Percentiles rank a stretch among this genome's conserved stretches.
These are phyloP conservation scores for Urostyla sp. DNA, from an alignment of 73 alveolate genomes.

Conservation along the genomic window DNA sequence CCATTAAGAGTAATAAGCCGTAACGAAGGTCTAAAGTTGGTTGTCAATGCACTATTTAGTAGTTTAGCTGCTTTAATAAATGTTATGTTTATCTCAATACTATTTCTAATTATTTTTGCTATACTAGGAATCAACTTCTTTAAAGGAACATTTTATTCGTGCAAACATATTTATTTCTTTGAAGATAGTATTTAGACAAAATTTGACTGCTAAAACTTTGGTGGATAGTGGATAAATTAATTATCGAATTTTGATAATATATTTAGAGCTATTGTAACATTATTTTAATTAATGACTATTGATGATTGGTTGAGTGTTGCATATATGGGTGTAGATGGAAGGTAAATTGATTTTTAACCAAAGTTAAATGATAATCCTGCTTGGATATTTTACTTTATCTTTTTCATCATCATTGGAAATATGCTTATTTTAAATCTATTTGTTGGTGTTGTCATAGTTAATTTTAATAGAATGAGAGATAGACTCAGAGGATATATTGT, in stretches of 20 bases:
- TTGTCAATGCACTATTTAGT: conserved; percentile 31
- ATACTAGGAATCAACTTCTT: conserved; percentile 52
- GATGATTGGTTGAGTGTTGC: conserved; percentile 77
- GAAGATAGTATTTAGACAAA: neutral
- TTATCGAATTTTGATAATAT: conserved; percentile 66
- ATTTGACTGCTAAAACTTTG: conserved; percentile 65
- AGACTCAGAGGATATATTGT: conserved; percentile 56
- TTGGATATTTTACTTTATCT: conserved; percentile 63
- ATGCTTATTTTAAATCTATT: conserved; percentile 67
- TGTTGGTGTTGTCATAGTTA: conserved; percentile 72
- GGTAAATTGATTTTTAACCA: conserved; percentile 63
- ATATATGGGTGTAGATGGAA: conserved; percentile 61
- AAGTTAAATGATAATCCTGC: conserved; percentile 13
- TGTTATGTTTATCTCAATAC: conserved; percentile 28
- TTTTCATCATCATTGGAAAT: conserved; percentile 69
- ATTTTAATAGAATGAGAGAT: conserved; percentile 64
- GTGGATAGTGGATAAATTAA: conserved; percentile 68
- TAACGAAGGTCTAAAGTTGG: conserved; percentile 72
- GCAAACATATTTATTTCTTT: neutral
- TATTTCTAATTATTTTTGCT: conserved; percentile 1
- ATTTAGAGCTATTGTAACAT: conserved; percentile 49
- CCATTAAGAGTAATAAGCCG: conserved; percentile 75
- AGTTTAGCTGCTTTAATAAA: conserved; percentile 43
- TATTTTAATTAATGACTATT: conserved; percentile 61
- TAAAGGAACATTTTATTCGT: conserved; percentile 50